phyloP scores from a whole-genome alignment of 331 rosid genomes.

The Cucumis variabilis region DNA sequence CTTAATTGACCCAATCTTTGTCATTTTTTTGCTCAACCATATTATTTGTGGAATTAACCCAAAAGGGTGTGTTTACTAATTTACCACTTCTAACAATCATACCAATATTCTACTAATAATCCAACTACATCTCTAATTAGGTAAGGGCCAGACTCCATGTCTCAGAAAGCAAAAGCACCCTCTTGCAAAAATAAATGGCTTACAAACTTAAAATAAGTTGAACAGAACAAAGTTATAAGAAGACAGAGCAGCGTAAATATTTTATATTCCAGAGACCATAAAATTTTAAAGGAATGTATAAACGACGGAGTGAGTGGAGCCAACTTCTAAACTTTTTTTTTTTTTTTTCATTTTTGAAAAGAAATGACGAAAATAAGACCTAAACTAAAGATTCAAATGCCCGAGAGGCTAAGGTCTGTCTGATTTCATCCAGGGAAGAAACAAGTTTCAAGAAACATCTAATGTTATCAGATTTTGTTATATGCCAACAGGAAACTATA shows the following conservation, averaged over 20 bases:
- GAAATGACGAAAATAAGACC: not conserved
- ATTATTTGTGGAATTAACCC: too few relatives aligned
- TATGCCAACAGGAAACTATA: not conserved
- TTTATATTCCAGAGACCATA: not conserved
- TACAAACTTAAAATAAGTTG: not conserved
- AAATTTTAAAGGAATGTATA: not conserved
- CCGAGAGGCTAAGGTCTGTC: not conserved
- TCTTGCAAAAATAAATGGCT: not conserved
- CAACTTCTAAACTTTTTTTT: not conserved
- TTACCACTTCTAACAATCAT: too few relatives aligned
- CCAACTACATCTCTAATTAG: too few relatives aligned
- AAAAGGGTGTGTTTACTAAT: too few relatives aligned
- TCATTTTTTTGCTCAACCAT: too few relatives aligned
- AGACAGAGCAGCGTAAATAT: not conserved
- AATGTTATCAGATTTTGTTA: not conserved
- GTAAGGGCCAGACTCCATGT: not conserved
- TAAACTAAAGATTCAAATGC: not conserved
- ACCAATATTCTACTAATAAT: too few relatives aligned
- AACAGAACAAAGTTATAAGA: not conserved
- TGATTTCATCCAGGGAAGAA: not conserved
- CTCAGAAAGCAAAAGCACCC: not conserved
- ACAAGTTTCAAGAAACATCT: not conserved
- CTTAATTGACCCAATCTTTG: too few relatives aligned
- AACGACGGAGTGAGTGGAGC: not conserved
- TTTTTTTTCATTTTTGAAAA: not conserved